Base-by-base conservation (phyloP, 2,329 filamentous ascomycete species). In the Diaporthe citri region DNA sequence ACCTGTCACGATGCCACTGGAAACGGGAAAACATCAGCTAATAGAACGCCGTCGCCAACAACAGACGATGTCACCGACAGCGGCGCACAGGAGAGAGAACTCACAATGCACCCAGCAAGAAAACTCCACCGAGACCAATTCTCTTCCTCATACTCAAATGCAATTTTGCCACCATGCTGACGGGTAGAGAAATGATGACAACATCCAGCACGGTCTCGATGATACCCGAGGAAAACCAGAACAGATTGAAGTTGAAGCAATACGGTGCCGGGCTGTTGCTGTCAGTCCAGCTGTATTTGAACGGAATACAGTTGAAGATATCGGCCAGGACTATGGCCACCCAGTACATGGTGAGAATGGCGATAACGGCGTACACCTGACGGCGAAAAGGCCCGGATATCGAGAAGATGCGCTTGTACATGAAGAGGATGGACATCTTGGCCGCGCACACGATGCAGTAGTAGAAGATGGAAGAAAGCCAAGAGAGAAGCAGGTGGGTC, bases 1-100 rank as follows among this genome's bases (percentile, higher is more conserved):
- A 28, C 73, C 73, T 10, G 73, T 75, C 8, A 75, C 36, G 4
- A 75, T 67, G 22, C 69, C 73, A 43, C 73, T 71, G 71, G 13
- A 28, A 2, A 39, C n/a, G 8, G 22, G 41, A 48, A n/a, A 51
- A 17, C 5, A 25, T 34, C 3, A 64, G 20, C n/a, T 22, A 20
- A 52, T 28, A 55, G 51, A 28, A 28, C 25, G 20, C 25, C n/a
- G 25, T 28, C 52, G 25, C 15, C 8, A 7, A 5, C 17, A 15
- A 20, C 52, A 20, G 17, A 20, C n/a, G 10, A 10, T 57, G 6
- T 17, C 31, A 57, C 4, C 3, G 15, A 22, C 28, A 36, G 22
- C 15, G 31, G 17, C 6, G 20, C 52, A 9, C 13, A 55, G 15
- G 13, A 25, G 15, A 52, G 12, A 56, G 17, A 4, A 57, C 55